These are phyloP conservation scores for Metrosideros polymorpha DNA, from an alignment of 441 rosid genomes.

Conservation along the genomic window DNA sequence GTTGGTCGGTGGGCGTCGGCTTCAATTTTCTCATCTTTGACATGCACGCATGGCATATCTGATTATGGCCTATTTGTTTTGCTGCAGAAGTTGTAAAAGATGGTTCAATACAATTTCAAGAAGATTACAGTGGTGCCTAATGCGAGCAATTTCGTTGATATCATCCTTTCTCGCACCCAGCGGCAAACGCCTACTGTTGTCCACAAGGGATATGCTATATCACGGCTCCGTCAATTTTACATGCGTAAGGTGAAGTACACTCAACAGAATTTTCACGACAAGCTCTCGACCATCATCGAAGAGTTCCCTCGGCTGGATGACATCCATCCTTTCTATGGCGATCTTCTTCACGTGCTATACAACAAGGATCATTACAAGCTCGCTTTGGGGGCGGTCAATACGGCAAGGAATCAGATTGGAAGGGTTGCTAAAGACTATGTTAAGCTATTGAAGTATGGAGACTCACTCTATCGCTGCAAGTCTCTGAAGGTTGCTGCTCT, in stretches of 20 bases:
- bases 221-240: neutral
- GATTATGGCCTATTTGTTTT: neutral
- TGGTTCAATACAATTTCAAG: constrained; percentile 92
- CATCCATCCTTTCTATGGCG: constrained; percentile 85
- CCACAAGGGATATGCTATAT: constrained; percentile 23
- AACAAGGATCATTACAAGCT: constrained; percentile 94
- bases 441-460: constrained; percentile 62
- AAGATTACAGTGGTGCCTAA: constrained; percentile 80
- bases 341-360: constrained; percentile 58
- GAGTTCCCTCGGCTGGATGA: constrained; percentile 80
- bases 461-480: constrained; percentile 63
- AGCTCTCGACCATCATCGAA: constrained; percentile 67
- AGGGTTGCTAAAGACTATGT: constrained; percentile 59
- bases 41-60: neutral
- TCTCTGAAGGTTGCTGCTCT: constrained; percentile 65
- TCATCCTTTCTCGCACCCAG: constrained; percentile 81
- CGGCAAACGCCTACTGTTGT: constrained; percentile 91
- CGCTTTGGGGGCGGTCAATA: constrained; percentile 74
- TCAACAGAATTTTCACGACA: constrained; percentile 66
- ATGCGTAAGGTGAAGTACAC: neutral
- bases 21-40: neutral
- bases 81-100: constrained; percentile 11
- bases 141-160: constrained; percentile 69
- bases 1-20: neutral
- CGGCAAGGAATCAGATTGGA: constrained; percentile 69